Evolutionary conservation across 129 eudicot species (phyloP).

Genomic region (Centrapalus pauciflorus): DNA sequence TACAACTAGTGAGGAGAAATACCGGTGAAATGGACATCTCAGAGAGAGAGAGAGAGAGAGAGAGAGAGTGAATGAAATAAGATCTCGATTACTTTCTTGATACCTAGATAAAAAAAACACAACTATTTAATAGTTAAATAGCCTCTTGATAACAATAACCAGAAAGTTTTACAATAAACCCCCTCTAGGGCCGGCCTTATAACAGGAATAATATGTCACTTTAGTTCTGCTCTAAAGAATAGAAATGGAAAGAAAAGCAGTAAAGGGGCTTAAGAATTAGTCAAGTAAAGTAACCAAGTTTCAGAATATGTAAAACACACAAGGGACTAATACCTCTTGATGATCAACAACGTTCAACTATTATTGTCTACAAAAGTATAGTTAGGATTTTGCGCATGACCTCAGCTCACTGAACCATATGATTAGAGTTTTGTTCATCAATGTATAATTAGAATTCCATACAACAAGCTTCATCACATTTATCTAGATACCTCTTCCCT

Average conservation of each 20-base stretch:
- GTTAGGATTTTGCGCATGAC: not conserved
- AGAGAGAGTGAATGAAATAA: too few relatives aligned
- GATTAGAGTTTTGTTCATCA: not conserved
- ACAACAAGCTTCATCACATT: not conserved
- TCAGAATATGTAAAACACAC: too few relatives aligned
- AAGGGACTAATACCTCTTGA: too few relatives aligned
- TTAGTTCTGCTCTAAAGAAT: too few relatives aligned
- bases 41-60: not conserved
- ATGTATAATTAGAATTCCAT: not conserved
- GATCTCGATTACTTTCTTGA: not conserved
- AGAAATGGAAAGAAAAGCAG: too few relatives aligned
- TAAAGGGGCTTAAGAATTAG: too few relatives aligned
- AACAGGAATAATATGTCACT: too few relatives aligned
- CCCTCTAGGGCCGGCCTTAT: too few relatives aligned
- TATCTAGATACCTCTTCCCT: not conserved
- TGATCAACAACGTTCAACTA: too few relatives aligned
- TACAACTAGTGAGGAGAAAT: not conserved
- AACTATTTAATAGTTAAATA: not conserved
- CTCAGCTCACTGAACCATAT: too few relatives aligned
- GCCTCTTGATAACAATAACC: not conserved
- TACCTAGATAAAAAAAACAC: too few relatives aligned
- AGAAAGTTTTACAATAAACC: not conserved
- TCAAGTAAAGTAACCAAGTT: too few relatives aligned
- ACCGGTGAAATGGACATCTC: not conserved
- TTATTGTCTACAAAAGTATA: not conserved